Base-by-base conservation (phyloP, 2,329 filamentous ascomycete species). In the Penicillium sp. region DNA sequence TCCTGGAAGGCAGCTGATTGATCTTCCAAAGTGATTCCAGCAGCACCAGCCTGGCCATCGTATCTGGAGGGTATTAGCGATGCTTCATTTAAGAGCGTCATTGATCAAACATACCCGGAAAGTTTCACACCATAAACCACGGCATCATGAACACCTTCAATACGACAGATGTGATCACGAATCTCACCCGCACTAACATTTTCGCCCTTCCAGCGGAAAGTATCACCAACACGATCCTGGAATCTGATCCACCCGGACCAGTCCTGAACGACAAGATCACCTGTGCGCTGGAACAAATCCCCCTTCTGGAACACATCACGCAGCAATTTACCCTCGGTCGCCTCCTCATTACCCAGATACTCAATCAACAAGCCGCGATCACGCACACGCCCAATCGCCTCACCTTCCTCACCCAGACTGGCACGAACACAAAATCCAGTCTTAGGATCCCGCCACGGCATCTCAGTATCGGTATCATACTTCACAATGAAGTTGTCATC, bases 31-130 rank as follows among this genome's bases (percentile, higher is more conserved):
- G 77, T 79, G 27, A 81, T 75, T 4, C 74, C 76, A 43, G 78
- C 77, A 21, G 76, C 78, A 44, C 79, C 79, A 31, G 77, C 78
- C 70, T 81, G 77, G 5, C 79, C 79, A 58, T 81, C 78, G 58
- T 81, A 81, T 21, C 77, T 78, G 47, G n/a, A 55, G 48, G 4
- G 21, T 29, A 42, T 10, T 19, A 51, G 57, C 51, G 49, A n/a
- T 10, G 21, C 10, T n/a, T 21, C 13, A 6, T n/a, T 45, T 42
- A 10, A 37, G 14, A 16, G 19, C 10, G 8, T 22, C 24, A 46
- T 13, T 9, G 10, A 31, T n/a, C 14, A 21, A 19, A 65, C 69
- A 55, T 68, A 79, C 73, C 71, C 70, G 44, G 58, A 59, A 16
- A 81, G 63, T 45, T 76, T 76, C 16, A 79, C 72, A 7, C 77